Conservation (phyloP, 2,329 filamentous ascomycete genomes). For the Stagonosporopsis tanaceti region DNA sequence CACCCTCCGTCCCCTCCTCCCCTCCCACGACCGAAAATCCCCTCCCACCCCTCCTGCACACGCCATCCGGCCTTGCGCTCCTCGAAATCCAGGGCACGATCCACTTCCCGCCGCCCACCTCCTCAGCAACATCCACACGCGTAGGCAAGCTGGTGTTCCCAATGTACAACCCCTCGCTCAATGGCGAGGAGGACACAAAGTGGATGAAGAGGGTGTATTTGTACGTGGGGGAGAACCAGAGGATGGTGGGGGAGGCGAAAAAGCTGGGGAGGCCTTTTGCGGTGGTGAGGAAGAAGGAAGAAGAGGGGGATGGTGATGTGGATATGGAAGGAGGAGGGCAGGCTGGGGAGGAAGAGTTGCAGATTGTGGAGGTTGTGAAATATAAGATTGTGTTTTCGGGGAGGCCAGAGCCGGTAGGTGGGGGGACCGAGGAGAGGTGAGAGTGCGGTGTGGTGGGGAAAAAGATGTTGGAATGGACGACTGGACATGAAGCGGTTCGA, state of each 20-base stretch:
- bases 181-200: conserved; percentile 63
- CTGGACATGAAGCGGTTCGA: not conserved
- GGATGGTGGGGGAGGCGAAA: conserved; percentile 88
- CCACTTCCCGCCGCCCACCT: conserved; percentile 66
- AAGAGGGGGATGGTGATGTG: conserved; percentile 20
- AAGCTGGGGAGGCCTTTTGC: conserved; percentile 81
- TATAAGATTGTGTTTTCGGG: conserved; percentile 86
- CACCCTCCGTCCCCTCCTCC: too few species aligned
- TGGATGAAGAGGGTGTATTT: conserved; percentile 94
- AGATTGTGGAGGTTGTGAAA: conserved; percentile 86
- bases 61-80: conserved; percentile 86
- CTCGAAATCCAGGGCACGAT: conserved; percentile 93
- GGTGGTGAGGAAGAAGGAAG: conserved; percentile 66
- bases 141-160: conserved; percentile 83
- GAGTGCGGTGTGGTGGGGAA: not conserved
- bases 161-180: conserved; percentile 65
- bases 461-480: not conserved
- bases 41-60: conserved; percentile 84
- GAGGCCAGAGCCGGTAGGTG: conserved; percentile 80
- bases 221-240: conserved; percentile 87
- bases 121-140: conserved; percentile 53
- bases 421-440: conserved; percentile 29
- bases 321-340: conserved; percentile 39
- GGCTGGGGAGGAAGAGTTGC: conserved; percentile 58
- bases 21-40: conserved; percentile 56